phyloP scores from a whole-genome alignment of 345 rosid genomes.

The Physaria fendleri region DNA sequence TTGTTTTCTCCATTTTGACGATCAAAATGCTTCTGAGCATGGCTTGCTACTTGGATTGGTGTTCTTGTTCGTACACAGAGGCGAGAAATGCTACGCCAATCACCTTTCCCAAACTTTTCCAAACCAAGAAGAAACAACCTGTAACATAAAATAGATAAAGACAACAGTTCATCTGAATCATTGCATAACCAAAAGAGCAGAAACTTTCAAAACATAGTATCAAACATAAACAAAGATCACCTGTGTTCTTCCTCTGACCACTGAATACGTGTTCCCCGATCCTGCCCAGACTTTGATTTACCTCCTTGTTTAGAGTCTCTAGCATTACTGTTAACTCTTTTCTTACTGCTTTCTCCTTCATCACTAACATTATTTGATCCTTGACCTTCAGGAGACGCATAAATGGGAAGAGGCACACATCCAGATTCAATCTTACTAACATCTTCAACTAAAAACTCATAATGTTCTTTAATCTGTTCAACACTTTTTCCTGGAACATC shows the following conservation, averaged over 20 bases:
- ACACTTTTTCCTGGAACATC: constrained; percentile 74
- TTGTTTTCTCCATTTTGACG: constrained; percentile 91
- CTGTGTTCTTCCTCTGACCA: constrained; percentile 99
- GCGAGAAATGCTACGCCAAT: constrained; percentile 96
- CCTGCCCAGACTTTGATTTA: constrained; percentile 91
- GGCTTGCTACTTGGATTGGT: constrained; percentile 98
- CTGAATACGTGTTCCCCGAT: constrained; percentile 92
- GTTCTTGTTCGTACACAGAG: constrained; percentile 94
- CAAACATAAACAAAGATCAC: constrained; percentile 34
- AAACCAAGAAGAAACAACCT: constrained; percentile 97
- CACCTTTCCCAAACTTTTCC: constrained; percentile 96
- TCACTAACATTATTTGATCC: constrained; percentile 52
- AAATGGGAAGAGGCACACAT: constrained; percentile 72
- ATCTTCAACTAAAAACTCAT: constrained; percentile 78
- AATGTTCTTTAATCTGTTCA: constrained; percentile 76
- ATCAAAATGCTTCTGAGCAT: constrained; percentile 91
- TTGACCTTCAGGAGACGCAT: constrained; percentile 55
- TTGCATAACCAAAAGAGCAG: neutral
- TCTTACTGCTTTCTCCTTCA: constrained; percentile 71
- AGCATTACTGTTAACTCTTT: constrained; percentile 48
- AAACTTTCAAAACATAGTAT: neutral
- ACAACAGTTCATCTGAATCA: constrained; percentile 16
- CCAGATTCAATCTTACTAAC: constrained; percentile 78
- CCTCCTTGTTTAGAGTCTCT: constrained; percentile 65
- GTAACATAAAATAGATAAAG: constrained; percentile 12